Conservation (phyloP, 768 basidiomycete species). For the Suillus subaureus region DNA sequence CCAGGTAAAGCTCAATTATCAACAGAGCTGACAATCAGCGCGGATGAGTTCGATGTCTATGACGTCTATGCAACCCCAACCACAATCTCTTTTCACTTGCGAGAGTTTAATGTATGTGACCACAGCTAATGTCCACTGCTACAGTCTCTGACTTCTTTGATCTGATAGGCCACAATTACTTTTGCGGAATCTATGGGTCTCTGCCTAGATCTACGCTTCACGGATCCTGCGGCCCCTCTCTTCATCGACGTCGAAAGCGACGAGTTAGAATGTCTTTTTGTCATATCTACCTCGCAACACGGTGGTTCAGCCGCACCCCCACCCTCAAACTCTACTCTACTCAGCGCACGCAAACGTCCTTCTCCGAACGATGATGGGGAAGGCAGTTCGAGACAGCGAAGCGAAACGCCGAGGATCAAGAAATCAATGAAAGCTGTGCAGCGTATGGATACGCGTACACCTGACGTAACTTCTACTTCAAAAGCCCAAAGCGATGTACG, state of each 20-base stretch:
- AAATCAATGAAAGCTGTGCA: conserved; percentile 42
- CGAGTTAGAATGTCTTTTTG: conserved; percentile 64
- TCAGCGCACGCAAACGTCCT: conserved; percentile 24
- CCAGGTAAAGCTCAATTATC: conserved; percentile 64
- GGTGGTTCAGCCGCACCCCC: conserved; percentile 31
- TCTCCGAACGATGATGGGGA: conserved; percentile 26
- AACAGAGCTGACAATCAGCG: conserved; percentile 76
- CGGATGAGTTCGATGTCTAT: conserved; percentile 82
- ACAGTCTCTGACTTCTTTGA: conserved; percentile 3
- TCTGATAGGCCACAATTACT: conserved; percentile 71
- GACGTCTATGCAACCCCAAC: conserved; percentile 63
- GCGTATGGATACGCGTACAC: conserved; percentile 22
- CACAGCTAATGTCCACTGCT: conserved; percentile 1
- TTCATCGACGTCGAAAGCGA: conserved; percentile 78
- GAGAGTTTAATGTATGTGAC: conserved; percentile 73
- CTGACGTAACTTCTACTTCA: conserved; percentile 14
- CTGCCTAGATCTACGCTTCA: conserved; percentile 73
- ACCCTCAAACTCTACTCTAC: conserved; percentile 17
- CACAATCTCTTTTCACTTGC: conserved; percentile 76
- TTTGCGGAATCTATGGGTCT: conserved; percentile 74
- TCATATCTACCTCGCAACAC: conserved; percentile 75
- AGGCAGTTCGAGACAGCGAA: conserved; percentile 15
- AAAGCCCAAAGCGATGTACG: conserved; percentile 23
- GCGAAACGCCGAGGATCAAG: conserved; percentile 43
- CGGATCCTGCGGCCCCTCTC: conserved; percentile 71